A percentile compares a stretch with the other conserved stretches of the same genome.
Conservation (phyloP, 192 early-diverging fungal species). For the Umbelopsis sp. region DNA sequence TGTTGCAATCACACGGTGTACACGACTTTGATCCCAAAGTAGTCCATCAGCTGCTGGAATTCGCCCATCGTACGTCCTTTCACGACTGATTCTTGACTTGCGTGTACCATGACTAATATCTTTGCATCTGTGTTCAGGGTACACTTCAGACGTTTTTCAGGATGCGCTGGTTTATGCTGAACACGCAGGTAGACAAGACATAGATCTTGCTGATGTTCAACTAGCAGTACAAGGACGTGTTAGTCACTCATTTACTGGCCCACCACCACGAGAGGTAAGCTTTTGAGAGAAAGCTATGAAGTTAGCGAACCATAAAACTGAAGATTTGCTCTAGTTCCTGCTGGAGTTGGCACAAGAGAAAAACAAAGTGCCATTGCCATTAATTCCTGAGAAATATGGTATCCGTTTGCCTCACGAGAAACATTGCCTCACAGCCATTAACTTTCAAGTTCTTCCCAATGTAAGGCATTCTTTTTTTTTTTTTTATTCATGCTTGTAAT, state of each 20-base stretch:
- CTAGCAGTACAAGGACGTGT: conserved; percentile 92
- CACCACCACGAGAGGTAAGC: conserved; percentile 85
- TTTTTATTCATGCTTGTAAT: too few species aligned
- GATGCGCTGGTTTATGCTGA: conserved; percentile 93
- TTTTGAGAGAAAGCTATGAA: not conserved
- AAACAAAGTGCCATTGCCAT: conserved; percentile 74
- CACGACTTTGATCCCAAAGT: conserved; percentile 91
- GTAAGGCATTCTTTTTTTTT: conserved; percentile 25
- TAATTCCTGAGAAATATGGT: conserved; percentile 81
- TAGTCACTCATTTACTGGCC: conserved; percentile 87
- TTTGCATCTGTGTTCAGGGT: conserved; percentile 52
- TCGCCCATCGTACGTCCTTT: conserved; percentile 74
- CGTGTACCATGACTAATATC: not conserved
- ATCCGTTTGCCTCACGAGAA: conserved; percentile 76
- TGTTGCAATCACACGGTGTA: conserved; percentile 83
- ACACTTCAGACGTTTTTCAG: conserved; percentile 88
- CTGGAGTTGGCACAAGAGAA: conserved; percentile 75
- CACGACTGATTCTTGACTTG: not conserved
- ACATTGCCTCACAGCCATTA: conserved; percentile 74
- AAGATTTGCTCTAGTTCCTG: conserved; percentile 57
- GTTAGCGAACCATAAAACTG: not conserved
- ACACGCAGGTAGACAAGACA: conserved; percentile 80
- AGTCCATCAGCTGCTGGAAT: conserved; percentile 90
- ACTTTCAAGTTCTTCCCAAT: conserved; percentile 78
- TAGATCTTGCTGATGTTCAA: conserved; percentile 84